Evolutionary conservation across 2,329 filamentous ascomycete species (phyloP).

Genomic region (Escovopsis sp.): DNA sequence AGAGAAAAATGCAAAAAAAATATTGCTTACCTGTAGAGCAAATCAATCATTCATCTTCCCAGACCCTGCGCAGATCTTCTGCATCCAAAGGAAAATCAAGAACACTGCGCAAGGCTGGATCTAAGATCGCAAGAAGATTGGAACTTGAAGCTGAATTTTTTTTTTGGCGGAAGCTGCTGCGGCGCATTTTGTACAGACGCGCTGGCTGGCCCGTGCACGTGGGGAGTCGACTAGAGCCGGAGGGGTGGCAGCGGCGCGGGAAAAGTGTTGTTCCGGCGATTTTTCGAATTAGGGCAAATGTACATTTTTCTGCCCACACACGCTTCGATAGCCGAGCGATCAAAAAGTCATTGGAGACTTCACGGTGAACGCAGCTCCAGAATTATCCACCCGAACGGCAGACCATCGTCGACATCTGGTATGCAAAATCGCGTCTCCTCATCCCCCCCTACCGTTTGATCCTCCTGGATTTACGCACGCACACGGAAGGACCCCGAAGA

Average conservation of each 20-base stretch:
- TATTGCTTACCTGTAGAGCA: constrained; percentile 17
- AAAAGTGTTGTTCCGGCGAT: constrained; percentile 17
- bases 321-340: constrained; percentile 21
- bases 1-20: too few species aligned
- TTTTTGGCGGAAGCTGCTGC: constrained; percentile 1
- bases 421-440: constrained; percentile 18
- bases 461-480: background rate
- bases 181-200: constrained; percentile 1
- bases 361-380: constrained; percentile 22
- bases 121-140: background rate
- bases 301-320: constrained; percentile 27
- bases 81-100: background rate
- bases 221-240: background rate
- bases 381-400: constrained; percentile 23
- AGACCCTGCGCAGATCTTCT: background rate
- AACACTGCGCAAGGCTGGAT: background rate
- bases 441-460: constrained; percentile 4
- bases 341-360: constrained; percentile 28
- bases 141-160: constrained; percentile 2
- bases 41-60: background rate
- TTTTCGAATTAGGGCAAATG: constrained; percentile 27
- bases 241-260: constrained; percentile 7
- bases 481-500: constrained; percentile 1
- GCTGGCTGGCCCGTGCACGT: constrained; percentile 7
- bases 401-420: constrained; percentile 25